Conservation (phyloP, 2,329 filamentous ascomycete species). For the Claviceps sp. region DNA sequence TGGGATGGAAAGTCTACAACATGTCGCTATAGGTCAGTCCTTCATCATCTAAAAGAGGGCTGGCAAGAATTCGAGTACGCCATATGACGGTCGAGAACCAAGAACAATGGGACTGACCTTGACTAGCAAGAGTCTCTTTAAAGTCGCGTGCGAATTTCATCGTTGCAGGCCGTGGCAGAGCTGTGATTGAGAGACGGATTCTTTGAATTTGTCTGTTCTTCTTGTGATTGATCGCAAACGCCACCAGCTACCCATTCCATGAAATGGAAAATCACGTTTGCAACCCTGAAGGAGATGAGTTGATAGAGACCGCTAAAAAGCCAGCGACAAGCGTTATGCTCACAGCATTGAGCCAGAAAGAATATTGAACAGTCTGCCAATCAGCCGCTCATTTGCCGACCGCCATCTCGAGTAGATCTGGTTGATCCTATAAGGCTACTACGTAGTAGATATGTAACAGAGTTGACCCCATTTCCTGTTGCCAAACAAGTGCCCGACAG, state of each 20-base stretch:
- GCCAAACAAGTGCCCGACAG: too few species aligned
- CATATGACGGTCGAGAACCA: background rate
- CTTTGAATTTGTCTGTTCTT: background rate
- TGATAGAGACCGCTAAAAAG: too few species aligned
- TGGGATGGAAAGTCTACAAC: constrained; percentile 53
- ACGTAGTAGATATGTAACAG: too few species aligned
- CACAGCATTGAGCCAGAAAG: too few species aligned
- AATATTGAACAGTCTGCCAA: too few species aligned
- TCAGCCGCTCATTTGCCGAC: too few species aligned
- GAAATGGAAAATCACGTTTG: background rate
- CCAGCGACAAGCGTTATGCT: too few species aligned
- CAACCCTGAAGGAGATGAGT: background rate
- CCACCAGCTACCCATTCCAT: background rate
- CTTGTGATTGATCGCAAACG: background rate
- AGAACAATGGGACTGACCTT: constrained; percentile 25
- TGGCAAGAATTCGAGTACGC: background rate
- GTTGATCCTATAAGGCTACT: too few species aligned
- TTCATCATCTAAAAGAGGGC: background rate
- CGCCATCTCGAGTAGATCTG: too few species aligned
- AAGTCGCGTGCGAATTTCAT: constrained; percentile 88
- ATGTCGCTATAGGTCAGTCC: background rate
- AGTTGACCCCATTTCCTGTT: too few species aligned
- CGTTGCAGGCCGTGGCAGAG: constrained; percentile 3
- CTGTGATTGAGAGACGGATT: background rate
- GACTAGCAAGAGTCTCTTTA: constrained; percentile 51